These are phyloP conservation scores for Blastocystis sp. DNA, from an alignment of 352 stramenopile species.

Conservation along the genomic window DNA sequence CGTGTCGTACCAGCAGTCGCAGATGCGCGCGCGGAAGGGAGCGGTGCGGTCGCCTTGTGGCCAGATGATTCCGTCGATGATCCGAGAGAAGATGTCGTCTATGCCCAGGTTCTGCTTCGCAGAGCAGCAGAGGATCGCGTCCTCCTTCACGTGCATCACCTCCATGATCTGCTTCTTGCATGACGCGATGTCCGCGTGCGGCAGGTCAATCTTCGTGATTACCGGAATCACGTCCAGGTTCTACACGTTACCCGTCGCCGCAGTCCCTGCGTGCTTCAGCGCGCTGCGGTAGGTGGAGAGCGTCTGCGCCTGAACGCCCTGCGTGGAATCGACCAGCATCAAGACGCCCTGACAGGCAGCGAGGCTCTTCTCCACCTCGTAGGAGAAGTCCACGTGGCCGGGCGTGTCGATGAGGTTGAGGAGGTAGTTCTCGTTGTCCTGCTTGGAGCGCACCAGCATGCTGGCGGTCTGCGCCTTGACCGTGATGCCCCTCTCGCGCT, in stretches of 20 bases:
- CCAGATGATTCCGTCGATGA: slow-evolving; percentile 69
- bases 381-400: slow-evolving; percentile 95
- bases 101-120: slow-evolving; percentile 68
- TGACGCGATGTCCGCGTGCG: slow-evolving; percentile 84
- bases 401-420: slow-evolving; percentile 95
- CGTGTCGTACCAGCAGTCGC: slow-evolving; percentile 69
- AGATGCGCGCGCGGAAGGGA: slow-evolving; percentile 65
- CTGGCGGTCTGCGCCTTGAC: slow-evolving; percentile 95
- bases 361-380: slow-evolving; percentile 91
- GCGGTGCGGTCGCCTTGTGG: slow-evolving; percentile 13
- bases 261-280: slow-evolving; percentile 81
- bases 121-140: slow-evolving; percentile 61
- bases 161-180: slow-evolving; percentile 71
- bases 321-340: slow-evolving; percentile 92
- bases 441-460: slow-evolving; percentile 82
- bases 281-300: slow-evolving; percentile 90
- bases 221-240: slow-evolving; percentile 90
- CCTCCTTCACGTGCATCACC: slow-evolving; percentile 22
- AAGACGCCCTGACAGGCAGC: slow-evolving; percentile 92
- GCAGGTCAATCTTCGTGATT: slow-evolving; percentile 96
- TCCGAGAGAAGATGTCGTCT: slow-evolving; percentile 63
- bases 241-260: not conserved
- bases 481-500: slow-evolving; percentile 95
- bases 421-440: slow-evolving; percentile 79
- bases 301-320: slow-evolving; percentile 96